Evolutionary conservation across 345 rosid genomes (phyloP).

Genomic region (Euphorbia lathyris): DNA sequence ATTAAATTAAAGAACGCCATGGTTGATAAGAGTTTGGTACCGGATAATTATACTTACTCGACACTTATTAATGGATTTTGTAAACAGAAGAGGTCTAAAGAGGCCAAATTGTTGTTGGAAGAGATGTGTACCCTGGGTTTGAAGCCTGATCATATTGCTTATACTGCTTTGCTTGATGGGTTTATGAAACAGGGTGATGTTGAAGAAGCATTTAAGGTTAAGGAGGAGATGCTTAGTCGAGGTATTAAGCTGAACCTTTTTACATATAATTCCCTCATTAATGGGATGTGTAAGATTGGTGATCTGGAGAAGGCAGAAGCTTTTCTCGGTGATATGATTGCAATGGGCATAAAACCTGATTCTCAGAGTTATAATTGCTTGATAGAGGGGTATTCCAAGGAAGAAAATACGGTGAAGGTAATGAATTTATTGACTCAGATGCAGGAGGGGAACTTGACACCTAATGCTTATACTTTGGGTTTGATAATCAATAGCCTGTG

Average conservation of each 20-base stretch:
- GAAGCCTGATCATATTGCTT: conserved; percentile 42
- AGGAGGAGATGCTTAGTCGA: conserved; percentile 54
- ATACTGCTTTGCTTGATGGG: conserved; percentile 56
- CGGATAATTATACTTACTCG: conserved; percentile 40
- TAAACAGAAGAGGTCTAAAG: conserved; percentile 47
- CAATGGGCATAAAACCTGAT: conserved; percentile 50
- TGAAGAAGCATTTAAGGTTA: conserved; percentile 49
- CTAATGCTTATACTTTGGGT: conserved; percentile 44
- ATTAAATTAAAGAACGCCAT: conserved; percentile 44
- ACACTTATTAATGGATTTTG: conserved; percentile 54
- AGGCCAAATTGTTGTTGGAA: conserved; percentile 48
- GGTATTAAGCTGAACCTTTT: conserved; percentile 38
- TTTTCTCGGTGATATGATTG: conserved; percentile 61
- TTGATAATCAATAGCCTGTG: conserved; percentile 55
- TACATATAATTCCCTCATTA: conserved; percentile 48
- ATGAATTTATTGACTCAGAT: conserved; percentile 50
- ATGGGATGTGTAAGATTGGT: conserved; percentile 55
- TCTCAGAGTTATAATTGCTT: conserved; percentile 49
- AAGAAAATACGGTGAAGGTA: conserved; percentile 35
- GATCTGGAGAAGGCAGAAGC: conserved; percentile 59
- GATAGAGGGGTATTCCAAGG: conserved; percentile 57
- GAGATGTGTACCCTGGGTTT: conserved; percentile 55
- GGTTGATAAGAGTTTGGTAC: conserved; percentile 46
- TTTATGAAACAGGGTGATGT: conserved; percentile 52
- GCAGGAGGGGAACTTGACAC: conserved; percentile 52